Evolutionary conservation across 805 yeast species (phyloP), one percentile per base, ranked within the genome.

Genomic region (Starmerella cellae): DNA sequence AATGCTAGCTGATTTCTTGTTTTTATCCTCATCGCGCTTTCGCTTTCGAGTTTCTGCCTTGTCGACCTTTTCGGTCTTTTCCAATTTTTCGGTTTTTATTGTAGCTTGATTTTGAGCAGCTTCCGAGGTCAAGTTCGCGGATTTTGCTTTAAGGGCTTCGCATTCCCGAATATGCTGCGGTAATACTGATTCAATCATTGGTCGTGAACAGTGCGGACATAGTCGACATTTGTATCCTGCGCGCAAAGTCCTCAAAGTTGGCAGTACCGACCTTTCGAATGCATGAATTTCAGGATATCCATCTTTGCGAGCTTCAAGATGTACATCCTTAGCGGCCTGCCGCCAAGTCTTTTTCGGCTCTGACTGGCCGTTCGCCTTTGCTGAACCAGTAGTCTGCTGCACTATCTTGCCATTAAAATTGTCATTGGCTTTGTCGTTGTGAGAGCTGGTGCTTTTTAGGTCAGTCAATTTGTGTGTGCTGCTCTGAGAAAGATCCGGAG

Each of bases 191-290:
- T 37, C 46, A 13, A 60, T 39, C 20, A 51, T 22, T 1, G 64
- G 64, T 35, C 62, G 50, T 5, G 41, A 21, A 41, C 64, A 60
- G 32, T 46, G 51, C 16, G 52, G 46, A 38, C 64, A 60, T 8
- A 60, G 26, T 19, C 40, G 42, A 34, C 55, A 54, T 35, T 49
- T 53, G 41, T 55, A 45, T 10, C 49, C 52, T 3, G 60, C 47
- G 5, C 50, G 39, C 35, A 59, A 42, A 6, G 57, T 54, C 37
- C 56, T 53, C 20, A 46, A 38, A 6, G 52, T 41, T 2, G 55
- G 49, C 27, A 60, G 46, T 30, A 51, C 43, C 9, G 46, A 30
- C 27, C 56, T 49, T 39, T 59, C 63, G 23, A 46, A 44, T 10
- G 38, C 45, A 18, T 43, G 50, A 16, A 53, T 36, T 31, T 17